Evolutionary conservation across 164 flowering plant species (phyloP).

Genomic region (Vitis riparia): DNA sequence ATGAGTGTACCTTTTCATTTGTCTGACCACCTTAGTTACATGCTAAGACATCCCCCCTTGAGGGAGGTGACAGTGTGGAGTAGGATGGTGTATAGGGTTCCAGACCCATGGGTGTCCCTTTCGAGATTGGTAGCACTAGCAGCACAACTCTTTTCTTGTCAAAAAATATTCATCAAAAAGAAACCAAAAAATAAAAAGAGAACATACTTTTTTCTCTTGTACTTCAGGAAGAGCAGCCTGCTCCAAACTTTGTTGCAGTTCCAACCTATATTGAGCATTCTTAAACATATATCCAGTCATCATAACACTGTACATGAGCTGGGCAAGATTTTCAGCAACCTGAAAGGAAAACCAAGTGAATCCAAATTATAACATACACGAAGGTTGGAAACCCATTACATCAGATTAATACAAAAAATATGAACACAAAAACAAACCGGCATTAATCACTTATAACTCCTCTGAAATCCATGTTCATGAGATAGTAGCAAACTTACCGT

Average conservation of each 20-base stretch:
- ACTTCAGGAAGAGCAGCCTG: constrained; percentile 90
- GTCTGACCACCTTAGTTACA: no score
- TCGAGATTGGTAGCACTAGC: no score
- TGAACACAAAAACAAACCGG: no score
- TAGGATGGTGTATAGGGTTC: no score
- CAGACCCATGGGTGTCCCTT: no score
- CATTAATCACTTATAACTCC: not conserved
- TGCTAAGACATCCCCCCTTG: no score
- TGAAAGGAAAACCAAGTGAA: constrained; percentile 27
- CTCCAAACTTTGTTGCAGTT: constrained; percentile 89
- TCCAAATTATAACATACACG: not conserved
- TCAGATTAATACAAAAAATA: no score
- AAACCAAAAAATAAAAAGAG: not conserved
- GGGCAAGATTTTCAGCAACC: constrained; percentile 99
- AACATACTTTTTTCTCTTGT: constrained; percentile 51
- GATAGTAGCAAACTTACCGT: constrained; percentile 55
- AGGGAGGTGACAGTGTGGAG: no score
- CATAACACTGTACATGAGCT: constrained; percentile 95
- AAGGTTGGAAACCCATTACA: no score
- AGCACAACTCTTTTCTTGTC: no score
- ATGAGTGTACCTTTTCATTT: no score
- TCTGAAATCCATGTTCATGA: not conserved
- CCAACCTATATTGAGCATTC: constrained; percentile 89
- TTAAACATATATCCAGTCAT: constrained; percentile 99
- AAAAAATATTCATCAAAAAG: no score